phyloP scores from a whole-genome alignment of 768 basidiomycete species.

The Boletellus emodensis region DNA sequence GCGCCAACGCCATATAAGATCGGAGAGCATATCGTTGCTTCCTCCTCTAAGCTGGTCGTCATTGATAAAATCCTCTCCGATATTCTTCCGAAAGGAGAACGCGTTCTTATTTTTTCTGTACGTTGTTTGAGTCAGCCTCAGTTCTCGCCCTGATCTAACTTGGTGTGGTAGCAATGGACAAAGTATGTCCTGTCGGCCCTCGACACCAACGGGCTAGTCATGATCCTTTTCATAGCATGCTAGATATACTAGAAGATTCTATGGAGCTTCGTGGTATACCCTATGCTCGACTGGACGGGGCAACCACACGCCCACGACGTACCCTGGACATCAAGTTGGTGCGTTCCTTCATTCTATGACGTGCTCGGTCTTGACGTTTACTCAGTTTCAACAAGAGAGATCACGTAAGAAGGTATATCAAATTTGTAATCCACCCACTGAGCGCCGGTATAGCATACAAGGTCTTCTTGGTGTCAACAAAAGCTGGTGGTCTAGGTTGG shows the following conservation, averaged over 20 bases:
- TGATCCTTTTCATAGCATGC: conserved; percentile 44
- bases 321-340: conserved; percentile 56
- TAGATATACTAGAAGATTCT: conserved; percentile 67
- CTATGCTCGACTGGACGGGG: conserved; percentile 61
- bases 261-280: conserved; percentile 54
- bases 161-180: conserved; percentile 52
- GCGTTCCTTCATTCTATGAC: conserved; percentile 8
- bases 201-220: not conserved
- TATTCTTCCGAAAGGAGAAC: conserved; percentile 54
- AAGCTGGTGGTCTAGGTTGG: conserved; percentile 66
- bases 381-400: conserved; percentile 54
- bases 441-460: conserved; percentile 44
- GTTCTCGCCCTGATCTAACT: conserved; percentile 4
- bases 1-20: conserved; percentile 46
- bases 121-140: not conserved
- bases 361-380: conserved; percentile 1
- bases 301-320: conserved; percentile 49
- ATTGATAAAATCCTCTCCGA: conserved; percentile 59
- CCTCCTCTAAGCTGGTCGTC: conserved; percentile 52
- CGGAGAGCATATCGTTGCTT: conserved; percentile 53
- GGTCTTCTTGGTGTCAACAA: conserved; percentile 67
- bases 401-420: conserved; percentile 40
- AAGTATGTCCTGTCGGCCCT: conserved; percentile 27
- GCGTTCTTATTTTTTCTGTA: conserved; percentile 64
- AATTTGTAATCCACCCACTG: not conserved